Base-by-base conservation (phyloP, 768 basidiomycete species). In the Leucocoprinus leucothites region DNA sequence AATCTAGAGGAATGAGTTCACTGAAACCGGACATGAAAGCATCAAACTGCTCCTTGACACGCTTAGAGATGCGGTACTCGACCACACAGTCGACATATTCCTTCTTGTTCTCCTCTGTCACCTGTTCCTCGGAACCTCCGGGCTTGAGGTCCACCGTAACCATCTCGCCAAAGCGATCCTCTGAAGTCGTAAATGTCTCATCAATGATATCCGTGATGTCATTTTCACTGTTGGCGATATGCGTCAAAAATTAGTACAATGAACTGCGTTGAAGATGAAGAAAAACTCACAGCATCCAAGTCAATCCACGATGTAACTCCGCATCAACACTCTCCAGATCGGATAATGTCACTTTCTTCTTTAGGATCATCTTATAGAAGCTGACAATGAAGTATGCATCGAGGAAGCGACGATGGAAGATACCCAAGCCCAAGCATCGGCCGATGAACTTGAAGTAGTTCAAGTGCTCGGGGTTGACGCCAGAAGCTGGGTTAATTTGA, bases 361-460 rank as follows among this genome's bases (percentile, higher is more conserved):
- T 92, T 65, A 99, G 69, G 57, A 98, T 95, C 95, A 98, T 98
- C 79, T 98, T 99, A 84, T 99, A 98, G 81, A 99, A 97, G 64
- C 92, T 92, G 68, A 96, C 94, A 61, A 98, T 98, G 71, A 99
- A 99, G 80, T 98, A 98, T 34, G 95, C 96, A 62, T 99, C 97
- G 60, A 99, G 75, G 87, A 99, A 99, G 9, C 97, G 91, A 52
- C 97, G 87, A 69, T 99, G 97, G 86, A 99, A 99, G 69, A 99
- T 98, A 60, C 92, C 96, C 42, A 98, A 81, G 50, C 95, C 94
- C 52, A 98, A 78, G 65, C 90, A 92, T 34, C 97, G 86, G 8
- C 97, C 97, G 61, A 99, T 98, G 72, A 99, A 98, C 75, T 98
- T 98, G 89, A 98, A 98, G 76, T 98, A 99, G 76, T 98, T 98